Percentiles rank a stretch among this genome's conserved stretches.
Conservation (phyloP, 2,329 filamentous ascomycete species). For the Alternaria brassicicola region DNA sequence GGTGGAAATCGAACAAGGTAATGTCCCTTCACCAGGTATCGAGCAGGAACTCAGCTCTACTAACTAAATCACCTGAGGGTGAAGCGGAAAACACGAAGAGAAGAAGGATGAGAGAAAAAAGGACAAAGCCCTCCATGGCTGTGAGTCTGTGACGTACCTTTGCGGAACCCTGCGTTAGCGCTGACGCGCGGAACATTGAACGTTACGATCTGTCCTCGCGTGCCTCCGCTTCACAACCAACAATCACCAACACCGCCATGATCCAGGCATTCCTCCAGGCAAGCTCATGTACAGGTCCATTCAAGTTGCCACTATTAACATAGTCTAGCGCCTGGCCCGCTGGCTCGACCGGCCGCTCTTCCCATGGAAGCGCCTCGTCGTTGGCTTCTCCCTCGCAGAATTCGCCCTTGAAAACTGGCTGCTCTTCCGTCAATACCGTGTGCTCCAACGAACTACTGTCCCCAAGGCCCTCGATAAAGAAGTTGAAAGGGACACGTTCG, state of each 20-base stretch:
- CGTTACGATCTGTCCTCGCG: slow-evolving; percentile 31
- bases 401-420: slow-evolving; percentile 90
- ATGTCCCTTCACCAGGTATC: background rate
- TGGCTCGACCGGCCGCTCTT: slow-evolving; percentile 90
- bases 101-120: background rate
- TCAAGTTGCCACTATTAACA: slow-evolving; percentile 18
- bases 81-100: background rate
- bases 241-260: slow-evolving; percentile 32
- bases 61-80: background rate
- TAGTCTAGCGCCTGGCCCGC: slow-evolving; percentile 69
- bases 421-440: slow-evolving; percentile 85
- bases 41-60: background rate
- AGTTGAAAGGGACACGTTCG: slow-evolving; percentile 86
- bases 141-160: background rate
- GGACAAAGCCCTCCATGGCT: background rate
- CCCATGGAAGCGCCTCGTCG: slow-evolving; percentile 96
- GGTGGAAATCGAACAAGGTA: background rate
- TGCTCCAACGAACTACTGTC: slow-evolving; percentile 78
- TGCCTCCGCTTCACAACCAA: slow-evolving; percentile 13
- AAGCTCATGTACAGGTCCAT: background rate
- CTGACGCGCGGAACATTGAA: slow-evolving; percentile 8
- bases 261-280: slow-evolving; percentile 48
- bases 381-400: slow-evolving; percentile 91
- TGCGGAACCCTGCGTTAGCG: slow-evolving; percentile 16
- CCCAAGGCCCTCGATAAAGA: slow-evolving; percentile 89